These are phyloP conservation scores for Paradendryphiella salina DNA, from an alignment of 2,329 filamentous ascomycete genomes.

Conservation along the genomic window DNA sequence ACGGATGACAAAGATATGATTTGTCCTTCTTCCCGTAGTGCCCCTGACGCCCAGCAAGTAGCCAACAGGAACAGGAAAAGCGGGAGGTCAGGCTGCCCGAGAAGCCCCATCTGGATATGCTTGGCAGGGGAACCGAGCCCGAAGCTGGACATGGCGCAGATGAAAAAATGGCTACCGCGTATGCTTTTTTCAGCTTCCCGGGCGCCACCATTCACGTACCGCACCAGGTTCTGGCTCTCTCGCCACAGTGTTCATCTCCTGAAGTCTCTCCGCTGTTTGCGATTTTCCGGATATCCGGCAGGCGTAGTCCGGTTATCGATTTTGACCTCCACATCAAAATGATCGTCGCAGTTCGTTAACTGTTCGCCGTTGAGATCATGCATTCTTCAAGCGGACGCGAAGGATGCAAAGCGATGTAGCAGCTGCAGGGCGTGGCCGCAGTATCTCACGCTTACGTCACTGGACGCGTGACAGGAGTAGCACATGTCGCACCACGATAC, in stretches of 20 bases:
- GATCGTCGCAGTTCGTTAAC: background rate
- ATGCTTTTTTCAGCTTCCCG: conserved; percentile 7
- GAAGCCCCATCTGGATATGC: conserved; percentile 17
- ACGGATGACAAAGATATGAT: conserved; percentile 25
- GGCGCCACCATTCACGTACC: background rate
- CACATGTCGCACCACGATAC: conserved; percentile 29
- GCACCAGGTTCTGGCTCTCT: background rate
- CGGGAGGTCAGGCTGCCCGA: conserved; percentile 20
- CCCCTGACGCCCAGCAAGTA: conserved; percentile 32
- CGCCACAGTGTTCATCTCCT: conserved; percentile 9
- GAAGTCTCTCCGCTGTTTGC: conserved; percentile 5
- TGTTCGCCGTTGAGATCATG: background rate
- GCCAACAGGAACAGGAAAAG: conserved; percentile 27
- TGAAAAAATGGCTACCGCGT: conserved; percentile 13
- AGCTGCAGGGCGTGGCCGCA: conserved; percentile 7
- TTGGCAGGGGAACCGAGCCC: conserved; percentile 40
- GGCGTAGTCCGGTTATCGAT: background rate
- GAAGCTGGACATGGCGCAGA: conserved; percentile 12
- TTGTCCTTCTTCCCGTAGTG: conserved; percentile 23
- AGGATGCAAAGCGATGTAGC: conserved; percentile 4
- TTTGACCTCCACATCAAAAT: background rate
- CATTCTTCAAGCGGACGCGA: background rate
- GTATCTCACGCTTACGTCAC: conserved; percentile 14
- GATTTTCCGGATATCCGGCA: conserved; percentile 8
- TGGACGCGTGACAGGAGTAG: conserved; percentile 19